A percentile compares a stretch with the other conserved stretches of the same genome.
These are phyloP conservation scores for Xylariaceae sp. DNA, from an alignment of 2,329 filamentous ascomycete genomes.

Conservation along the genomic window DNA sequence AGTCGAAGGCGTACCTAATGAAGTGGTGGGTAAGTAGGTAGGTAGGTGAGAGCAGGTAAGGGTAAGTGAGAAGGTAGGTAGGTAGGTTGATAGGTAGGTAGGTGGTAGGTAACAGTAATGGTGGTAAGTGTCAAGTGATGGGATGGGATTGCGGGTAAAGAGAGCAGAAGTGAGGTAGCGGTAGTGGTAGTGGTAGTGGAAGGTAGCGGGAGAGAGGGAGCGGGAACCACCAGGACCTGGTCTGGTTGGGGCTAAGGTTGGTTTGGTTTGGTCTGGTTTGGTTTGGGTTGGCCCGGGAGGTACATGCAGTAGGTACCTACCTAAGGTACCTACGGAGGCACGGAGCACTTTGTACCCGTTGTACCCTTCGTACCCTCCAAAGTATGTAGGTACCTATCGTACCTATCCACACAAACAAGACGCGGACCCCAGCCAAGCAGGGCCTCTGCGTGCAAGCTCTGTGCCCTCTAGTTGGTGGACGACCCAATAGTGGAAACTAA, in stretches of 20 bases:
- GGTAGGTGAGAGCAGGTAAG: neutral
- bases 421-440: conserved; percentile 18
- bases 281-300: no score
- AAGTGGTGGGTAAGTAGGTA: conserved; percentile 1
- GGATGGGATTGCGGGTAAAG: conserved; percentile 14
- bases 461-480: conserved; percentile 22
- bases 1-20: conserved; percentile 1
- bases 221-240: conserved; percentile 17
- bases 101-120: conserved; percentile 12
- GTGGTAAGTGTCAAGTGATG: conserved; percentile 8
- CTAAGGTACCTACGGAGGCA: neutral
- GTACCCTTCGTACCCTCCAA: no score
- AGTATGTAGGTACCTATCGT: neutral
- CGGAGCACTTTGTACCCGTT: conserved; percentile 5
- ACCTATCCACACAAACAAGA: neutral
- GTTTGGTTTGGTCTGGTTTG: no score
- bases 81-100: neutral
- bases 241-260: conserved; percentile 9
- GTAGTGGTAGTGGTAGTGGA: conserved; percentile 8
- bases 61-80: neutral
- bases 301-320: no score
- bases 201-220: conserved; percentile 18
- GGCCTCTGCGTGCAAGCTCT: conserved; percentile 29
- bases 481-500: conserved; percentile 31
- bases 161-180: conserved; percentile 20